Base-by-base conservation (phyloP, 306 rosid species). In the Aeschynomene evenia region DNA sequence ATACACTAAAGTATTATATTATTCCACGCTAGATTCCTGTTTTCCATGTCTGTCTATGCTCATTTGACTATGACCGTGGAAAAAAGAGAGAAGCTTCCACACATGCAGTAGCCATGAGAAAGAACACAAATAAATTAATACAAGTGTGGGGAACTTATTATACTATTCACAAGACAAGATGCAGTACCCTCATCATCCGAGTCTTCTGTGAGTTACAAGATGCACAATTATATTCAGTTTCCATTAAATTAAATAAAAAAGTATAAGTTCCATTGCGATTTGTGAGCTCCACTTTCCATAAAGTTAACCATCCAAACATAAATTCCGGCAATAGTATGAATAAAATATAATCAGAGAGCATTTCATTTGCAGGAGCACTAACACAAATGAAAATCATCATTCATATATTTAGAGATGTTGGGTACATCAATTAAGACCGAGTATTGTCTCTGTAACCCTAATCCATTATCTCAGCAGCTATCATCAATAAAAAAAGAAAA, bases 401-500 rank as follows among this genome's bases (percentile, higher is more conserved):
- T 69, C 76, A 77, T 65, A 83, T 54, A 45, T 63, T n/a, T 56
- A 67, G 72, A 72, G 65, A 57, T 68, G 76, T 48, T 56, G 76
- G 74, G 78, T 75, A 70, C 87, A 80, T 77, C 80, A 65, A 75
- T 73, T 45, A 63, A 60, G 55, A 60, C 73, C 24, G 63, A 77
- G 71, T 58, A 23, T 70, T 77, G 59, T 66, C 74, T 51, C 63
- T 54, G 55, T 63, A n/a, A 80, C 74, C 71, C 74, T 71, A 66
- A 49, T 77, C 55, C 68, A 68, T 67, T 59, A 68, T 33, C 67
- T 37, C 21, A 69, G 77, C 76, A n/a, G n/a, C n/a, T n/a, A n/a
- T n/a, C 54, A 82, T 75, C 70, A 80, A 82, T 72, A 66, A 80
- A 73, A 82, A 72, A n/a, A n/a, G n/a, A n/a, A n/a, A n/a, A n/a